Conservation (phyloP, 495 filamentous ascomycete genomes). For the Penicillium tannophilum region DNA sequence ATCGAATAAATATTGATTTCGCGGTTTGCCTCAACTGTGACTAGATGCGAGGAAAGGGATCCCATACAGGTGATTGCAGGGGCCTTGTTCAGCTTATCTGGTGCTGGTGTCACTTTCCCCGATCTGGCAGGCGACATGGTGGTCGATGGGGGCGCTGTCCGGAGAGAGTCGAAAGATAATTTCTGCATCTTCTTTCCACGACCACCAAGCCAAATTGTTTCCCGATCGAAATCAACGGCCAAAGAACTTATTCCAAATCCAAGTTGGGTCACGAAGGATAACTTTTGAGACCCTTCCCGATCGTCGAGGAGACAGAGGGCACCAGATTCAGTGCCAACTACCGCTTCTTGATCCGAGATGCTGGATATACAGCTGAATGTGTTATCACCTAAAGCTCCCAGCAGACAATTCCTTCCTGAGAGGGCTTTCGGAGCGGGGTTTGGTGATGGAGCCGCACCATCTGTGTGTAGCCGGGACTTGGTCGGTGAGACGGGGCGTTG, state of each 20-base stretch:
- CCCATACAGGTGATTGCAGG: conserved; percentile 66
- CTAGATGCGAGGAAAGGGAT: conserved; percentile 64
- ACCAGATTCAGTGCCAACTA: conserved; percentile 52
- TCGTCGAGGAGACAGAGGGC: conserved; percentile 69
- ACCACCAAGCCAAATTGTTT: conserved; percentile 59
- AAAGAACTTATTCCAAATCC: conserved; percentile 50
- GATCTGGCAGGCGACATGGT: conserved; percentile 31
- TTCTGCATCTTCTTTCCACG: conserved; percentile 44
- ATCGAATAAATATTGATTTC: conserved; percentile 66
- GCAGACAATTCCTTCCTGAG: conserved; percentile 60
- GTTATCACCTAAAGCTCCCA: conserved; percentile 66
- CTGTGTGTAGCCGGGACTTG: conserved; percentile 49
- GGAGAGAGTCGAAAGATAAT: conserved; percentile 41
- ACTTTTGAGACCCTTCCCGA: conserved; percentile 64
- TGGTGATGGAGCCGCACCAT: conserved; percentile 38
- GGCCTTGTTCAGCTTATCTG: conserved; percentile 30
- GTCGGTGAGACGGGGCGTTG: conserved; percentile 44
- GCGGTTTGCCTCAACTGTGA: conserved; percentile 74
- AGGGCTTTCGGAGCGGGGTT: conserved; percentile 57
- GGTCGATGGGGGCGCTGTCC: conserved; percentile 20
- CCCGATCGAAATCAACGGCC: conserved; percentile 54
- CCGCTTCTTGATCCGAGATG: conserved; percentile 62
- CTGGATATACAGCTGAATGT: conserved; percentile 79
- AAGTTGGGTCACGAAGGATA: conserved; percentile 45
- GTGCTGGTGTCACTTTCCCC: conserved; percentile 20